Evolutionary conservation across 176 grass and related monocot genomes (phyloP).

Genomic region (Secale cereale): DNA sequence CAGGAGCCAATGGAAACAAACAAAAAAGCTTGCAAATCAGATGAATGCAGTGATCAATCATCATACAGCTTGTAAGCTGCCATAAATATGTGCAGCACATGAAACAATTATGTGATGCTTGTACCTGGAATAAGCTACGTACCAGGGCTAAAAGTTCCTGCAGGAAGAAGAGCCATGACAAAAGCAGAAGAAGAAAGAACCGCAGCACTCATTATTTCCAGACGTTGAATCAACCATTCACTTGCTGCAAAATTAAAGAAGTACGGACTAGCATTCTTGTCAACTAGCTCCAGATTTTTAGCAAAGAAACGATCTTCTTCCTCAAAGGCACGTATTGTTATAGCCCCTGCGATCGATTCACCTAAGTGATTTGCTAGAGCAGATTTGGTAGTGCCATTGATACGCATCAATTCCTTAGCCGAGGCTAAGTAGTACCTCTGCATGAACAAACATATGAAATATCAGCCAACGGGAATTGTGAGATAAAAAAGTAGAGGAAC

Average conservation of each 20-base stretch:
- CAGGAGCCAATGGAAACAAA: not conserved
- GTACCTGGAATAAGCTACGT: not conserved
- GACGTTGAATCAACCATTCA: constrained; percentile 84
- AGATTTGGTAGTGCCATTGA: constrained; percentile 97
- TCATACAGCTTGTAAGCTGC: not conserved
- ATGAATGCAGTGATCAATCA: not conserved
- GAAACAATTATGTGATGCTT: not conserved
- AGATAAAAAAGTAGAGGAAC: too few relatives aligned
- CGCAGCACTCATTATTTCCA: constrained; percentile 73
- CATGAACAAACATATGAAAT: constrained; percentile 23
- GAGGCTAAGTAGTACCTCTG: constrained; percentile 88
- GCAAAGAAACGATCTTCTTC: constrained; percentile 85
- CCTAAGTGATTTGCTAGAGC: constrained; percentile 77
- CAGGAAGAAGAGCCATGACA: constrained; percentile 74
- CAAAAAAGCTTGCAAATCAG: not conserved
- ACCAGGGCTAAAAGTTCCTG: constrained; percentile 71
- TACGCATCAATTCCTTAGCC: constrained; percentile 89
- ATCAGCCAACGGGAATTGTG: not conserved
- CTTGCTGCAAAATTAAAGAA: constrained; percentile 77
- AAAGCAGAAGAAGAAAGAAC: constrained; percentile 78
- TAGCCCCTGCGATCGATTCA: constrained; percentile 76
- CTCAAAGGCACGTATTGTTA: constrained; percentile 80
- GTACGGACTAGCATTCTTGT: constrained; percentile 79
- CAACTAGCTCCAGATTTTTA: constrained; percentile 71
- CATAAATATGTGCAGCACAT: not conserved